Evolutionary conservation across 1,139 yeast species (phyloP).

Genomic region (Debaryomycetaceae sp.): DNA sequence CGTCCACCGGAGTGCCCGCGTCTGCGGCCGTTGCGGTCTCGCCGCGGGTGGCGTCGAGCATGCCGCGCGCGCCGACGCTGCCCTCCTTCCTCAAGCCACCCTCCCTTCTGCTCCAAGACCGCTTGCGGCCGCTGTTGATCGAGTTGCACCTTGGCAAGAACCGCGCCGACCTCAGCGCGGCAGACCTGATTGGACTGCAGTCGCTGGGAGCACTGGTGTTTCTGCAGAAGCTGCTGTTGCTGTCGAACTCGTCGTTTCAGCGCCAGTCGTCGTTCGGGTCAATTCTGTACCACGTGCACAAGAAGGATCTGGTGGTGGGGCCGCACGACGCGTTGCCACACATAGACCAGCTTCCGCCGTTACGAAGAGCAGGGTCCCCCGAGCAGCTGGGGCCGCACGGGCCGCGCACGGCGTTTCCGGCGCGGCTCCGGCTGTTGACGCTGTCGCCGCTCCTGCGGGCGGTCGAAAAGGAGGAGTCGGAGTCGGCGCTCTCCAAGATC

Average conservation of each 20-base stretch:
- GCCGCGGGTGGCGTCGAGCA: too few relatives aligned
- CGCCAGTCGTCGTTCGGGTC: constrained; percentile 23
- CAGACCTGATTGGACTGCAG: constrained; percentile 23
- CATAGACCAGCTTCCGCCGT: constrained; percentile 4
- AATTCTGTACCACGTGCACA: constrained; percentile 14
- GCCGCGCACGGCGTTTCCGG: too few relatives aligned
- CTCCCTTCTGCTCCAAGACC: constrained; percentile 23
- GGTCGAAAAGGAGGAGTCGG: constrained; percentile 1
- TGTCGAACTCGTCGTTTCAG: constrained; percentile 28
- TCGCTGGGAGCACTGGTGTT: constrained; percentile 30
- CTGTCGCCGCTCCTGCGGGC: constrained; percentile 2
- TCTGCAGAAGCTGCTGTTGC: constrained; percentile 29
- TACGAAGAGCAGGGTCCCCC: too few relatives aligned
- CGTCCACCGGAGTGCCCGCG: too few relatives aligned
- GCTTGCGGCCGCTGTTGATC: constrained; percentile 39
- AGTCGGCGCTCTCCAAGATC: constrained; percentile 1
- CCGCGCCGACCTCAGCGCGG: constrained; percentile 1
- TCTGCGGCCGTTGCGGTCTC: too few relatives aligned
- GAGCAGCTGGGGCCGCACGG: too few relatives aligned
- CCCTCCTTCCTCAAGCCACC: constrained; percentile 16
- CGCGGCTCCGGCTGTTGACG: constrained; percentile 1
- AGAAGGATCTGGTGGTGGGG: constrained; percentile 20
- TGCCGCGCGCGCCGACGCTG: too few relatives aligned
- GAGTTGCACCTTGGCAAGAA: constrained; percentile 29
- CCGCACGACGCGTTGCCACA: constrained; percentile 20